A percentile compares a stretch with the other conserved stretches of the same genome.
Evolutionary conservation across 164 flowering plant species (phyloP).

Genomic region (Piper betle): DNA sequence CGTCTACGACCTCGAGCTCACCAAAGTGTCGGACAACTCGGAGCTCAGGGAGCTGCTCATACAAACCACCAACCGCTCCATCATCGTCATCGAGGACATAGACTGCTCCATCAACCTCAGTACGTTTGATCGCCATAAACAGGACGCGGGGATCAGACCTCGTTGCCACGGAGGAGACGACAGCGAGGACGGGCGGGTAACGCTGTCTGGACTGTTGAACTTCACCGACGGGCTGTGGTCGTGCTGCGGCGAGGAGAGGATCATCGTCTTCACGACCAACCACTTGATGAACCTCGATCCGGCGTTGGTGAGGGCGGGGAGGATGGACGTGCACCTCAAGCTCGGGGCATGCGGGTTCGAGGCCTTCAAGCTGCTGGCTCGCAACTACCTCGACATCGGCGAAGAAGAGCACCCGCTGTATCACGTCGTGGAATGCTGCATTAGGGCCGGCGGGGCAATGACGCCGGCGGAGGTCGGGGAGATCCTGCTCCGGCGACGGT

Average conservation of each 20-base stretch:
- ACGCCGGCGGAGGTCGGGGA: conserved; percentile 57
- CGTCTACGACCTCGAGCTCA: conserved; percentile 50
- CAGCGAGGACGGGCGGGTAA: conserved; percentile 34
- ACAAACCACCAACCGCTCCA: no score
- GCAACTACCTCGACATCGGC: conserved; percentile 30
- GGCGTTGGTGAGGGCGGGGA: conserved; percentile 43
- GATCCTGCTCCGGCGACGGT: conserved; percentile 33
- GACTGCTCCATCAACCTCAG: conserved; percentile 43
- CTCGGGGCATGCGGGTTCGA: conserved; percentile 32
- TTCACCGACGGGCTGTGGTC: conserved; percentile 73
- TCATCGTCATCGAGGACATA: no score
- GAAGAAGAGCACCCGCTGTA: conserved; percentile 21
- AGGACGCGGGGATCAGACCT: background rate
- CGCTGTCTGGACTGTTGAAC: conserved; percentile 47
- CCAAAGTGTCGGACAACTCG: conserved; percentile 2
- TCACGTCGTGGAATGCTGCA: conserved; percentile 35
- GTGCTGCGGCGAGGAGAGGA: conserved; percentile 58
- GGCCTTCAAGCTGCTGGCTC: conserved; percentile 32
- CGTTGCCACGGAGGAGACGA: background rate
- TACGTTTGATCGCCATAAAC: conserved; percentile 22
- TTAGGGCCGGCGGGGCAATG: conserved; percentile 35
- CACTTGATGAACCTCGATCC: conserved; percentile 47
- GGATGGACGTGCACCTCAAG: conserved; percentile 59
- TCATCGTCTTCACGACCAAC: conserved; percentile 61
- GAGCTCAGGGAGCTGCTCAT: no score